Evolutionary conservation across 1,139 yeast species (phyloP).

Genomic region (Debaryomycetaceae sp.): DNA sequence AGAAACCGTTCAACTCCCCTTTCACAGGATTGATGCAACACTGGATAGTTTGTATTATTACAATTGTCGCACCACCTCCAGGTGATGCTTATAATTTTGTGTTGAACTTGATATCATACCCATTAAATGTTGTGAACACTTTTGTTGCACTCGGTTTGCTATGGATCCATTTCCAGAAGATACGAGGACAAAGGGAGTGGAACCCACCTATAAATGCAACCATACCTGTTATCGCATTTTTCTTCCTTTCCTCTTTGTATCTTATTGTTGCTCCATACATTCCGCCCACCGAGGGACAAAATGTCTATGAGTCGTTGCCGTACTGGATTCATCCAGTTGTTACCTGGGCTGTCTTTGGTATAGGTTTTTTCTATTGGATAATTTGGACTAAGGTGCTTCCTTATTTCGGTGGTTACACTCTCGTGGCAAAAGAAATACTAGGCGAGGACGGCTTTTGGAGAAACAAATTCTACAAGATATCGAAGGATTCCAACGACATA

Average conservation of each 20-base stretch:
- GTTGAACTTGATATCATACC: slow-evolving; percentile 47
- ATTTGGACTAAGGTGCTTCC: slow-evolving; percentile 66
- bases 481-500: background rate
- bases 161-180: slow-evolving; percentile 41
- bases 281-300: slow-evolving; percentile 66
- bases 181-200: slow-evolving; percentile 59
- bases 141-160: slow-evolving; percentile 42
- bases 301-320: slow-evolving; percentile 64
- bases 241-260: slow-evolving; percentile 65
- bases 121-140: slow-evolving; percentile 50
- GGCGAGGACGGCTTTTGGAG: slow-evolving; percentile 80
- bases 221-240: slow-evolving; percentile 59
- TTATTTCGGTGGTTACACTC: slow-evolving; percentile 50
- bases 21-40: slow-evolving; percentile 61
- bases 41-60: slow-evolving; percentile 47
- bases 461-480: slow-evolving; percentile 50
- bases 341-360: slow-evolving; percentile 71
- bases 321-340: slow-evolving; percentile 83
- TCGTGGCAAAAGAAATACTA: slow-evolving; percentile 56
- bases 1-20: slow-evolving; percentile 43
- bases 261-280: slow-evolving; percentile 77
- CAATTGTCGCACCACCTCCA: slow-evolving; percentile 48
- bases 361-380: slow-evolving; percentile 71
- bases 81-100: slow-evolving; percentile 50
- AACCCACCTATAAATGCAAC: slow-evolving; percentile 72